Evolutionary conservation across 495 filamentous ascomycete genomes (phyloP), one percentile per base, ranked within the genome.

Genomic region (Sphaerosporella brunnea): DNA sequence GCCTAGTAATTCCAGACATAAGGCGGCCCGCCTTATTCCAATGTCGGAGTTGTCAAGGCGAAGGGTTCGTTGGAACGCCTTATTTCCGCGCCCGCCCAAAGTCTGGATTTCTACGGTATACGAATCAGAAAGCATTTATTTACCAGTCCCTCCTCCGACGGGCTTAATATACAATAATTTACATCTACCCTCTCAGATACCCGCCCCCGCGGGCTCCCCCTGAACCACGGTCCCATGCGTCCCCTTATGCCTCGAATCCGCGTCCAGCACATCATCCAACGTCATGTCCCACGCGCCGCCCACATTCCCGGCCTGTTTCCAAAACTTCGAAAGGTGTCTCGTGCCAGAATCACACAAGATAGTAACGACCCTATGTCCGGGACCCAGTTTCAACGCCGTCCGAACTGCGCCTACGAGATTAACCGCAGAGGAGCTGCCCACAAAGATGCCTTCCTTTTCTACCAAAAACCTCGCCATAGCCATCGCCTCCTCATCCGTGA

Each of bases 391-490:
- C 59, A 79, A 67, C 18, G 88, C 90, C 5, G 79, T 77, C 49
- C 79, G 74, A 9, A 85, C 82, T 2, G 90, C 84, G 3, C 86
- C 90, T 47, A 95, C 82, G 77, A 86, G 95, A 59, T 99, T 99
- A 13, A 96, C 88, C 15, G 88, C 83, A 62, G 80, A 93, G 59
- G 84, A 93, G 54, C 86, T 93, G 7, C 90, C 90, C 25, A 84
- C 69, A 58, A 99, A 99, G 28, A 99, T 78, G 0, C 90, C 90
- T 61, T 99, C 90, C 55, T 86, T 82, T 69, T 96, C 87, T 2
- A 93, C 90, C 26, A 99, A 65, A 81, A 84, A 94, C 51, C 83
- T 69, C 13, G 88, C 90, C 92, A 99, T 96, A 30, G 73, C 73
- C 60, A 85, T 68, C 4, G 90, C 90, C 67, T 99, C 86, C 21